Base-by-base conservation (phyloP, 768 basidiomycete species). In the Phaeotremella skinneri region DNA sequence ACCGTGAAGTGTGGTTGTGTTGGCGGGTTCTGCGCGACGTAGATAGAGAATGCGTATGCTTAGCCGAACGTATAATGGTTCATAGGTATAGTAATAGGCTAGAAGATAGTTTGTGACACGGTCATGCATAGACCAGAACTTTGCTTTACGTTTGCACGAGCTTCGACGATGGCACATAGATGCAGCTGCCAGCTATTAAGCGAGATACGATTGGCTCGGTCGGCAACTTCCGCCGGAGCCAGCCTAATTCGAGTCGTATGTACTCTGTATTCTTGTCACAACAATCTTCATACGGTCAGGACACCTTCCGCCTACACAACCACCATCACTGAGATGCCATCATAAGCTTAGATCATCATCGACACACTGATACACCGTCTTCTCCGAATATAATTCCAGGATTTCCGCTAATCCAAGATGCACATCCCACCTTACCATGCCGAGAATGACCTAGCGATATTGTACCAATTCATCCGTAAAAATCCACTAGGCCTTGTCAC, bases 381-480 rank as follows among this genome's bases (percentile, higher is more conserved):
- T n/a, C n/a, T n/a, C n/a, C n/a, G n/a, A n/a, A n/a, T n/a, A n/a
- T n/a, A 39, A n/a, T 39, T 48, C 45, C 25, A 7, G 9, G 21
- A 11, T 21, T 23, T 25, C 6, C 49, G 4, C 25, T 11, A 37
- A 30, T 47, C 23, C 63, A 66, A n/a, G 58, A 80, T 81, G 79
- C 79, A 81, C 63, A 70, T 81, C 27, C 78, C 78, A 2, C 63
- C 74, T 1, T 75, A 76, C 3, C 79, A 81, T 69, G 75, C 77
- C 23, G 79, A 79, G 51, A 69, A 68, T 52, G 66, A 77, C 65
- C 42, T 74, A n/a, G 62, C 73, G 2, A 69, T 68, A 2, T 70
- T 80, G 0, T 74, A 70, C 32, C 53, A 32, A 0, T 78, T 80
- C 61, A 74, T 80, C 50, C 72, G 72, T 17, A 48, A 63, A 7